A percentile compares a stretch with the other conserved stretches of the same genome.
These are phyloP conservation scores for Bipolaris gigantea DNA, from an alignment of 2,329 filamentous ascomycete species.

Conservation along the genomic window DNA sequence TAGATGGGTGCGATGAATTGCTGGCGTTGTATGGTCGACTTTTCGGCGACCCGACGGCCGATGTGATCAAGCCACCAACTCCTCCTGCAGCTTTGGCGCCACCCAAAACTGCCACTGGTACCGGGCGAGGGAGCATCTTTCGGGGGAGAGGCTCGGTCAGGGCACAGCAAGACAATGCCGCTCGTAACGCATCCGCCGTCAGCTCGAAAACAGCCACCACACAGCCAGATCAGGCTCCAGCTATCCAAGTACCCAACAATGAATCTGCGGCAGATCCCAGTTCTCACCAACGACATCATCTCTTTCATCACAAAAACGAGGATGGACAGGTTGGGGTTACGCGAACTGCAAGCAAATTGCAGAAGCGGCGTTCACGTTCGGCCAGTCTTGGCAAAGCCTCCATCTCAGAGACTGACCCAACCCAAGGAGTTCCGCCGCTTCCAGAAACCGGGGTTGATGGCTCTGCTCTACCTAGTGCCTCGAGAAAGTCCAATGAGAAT, in stretches of 20 bases:
- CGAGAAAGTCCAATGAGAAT: constrained; percentile 30
- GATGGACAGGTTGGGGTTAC: constrained; percentile 42
- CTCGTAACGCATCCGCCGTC: constrained; percentile 29
- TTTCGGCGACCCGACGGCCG: constrained; percentile 64
- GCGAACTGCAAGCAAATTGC: constrained; percentile 44
- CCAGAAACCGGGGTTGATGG: constrained; percentile 26
- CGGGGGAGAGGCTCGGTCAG: constrained; percentile 50
- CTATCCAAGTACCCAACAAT: constrained; percentile 77
- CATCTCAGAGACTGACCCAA: constrained; percentile 21
- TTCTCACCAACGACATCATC: constrained; percentile 41
- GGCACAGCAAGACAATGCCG: constrained; percentile 20
- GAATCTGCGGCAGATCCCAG: constrained; percentile 44
- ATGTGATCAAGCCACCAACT: constrained; percentile 43
- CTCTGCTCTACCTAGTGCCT: constrained; percentile 23
- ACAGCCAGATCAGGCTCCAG: constrained; percentile 56
- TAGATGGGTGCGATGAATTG: constrained; percentile 85
- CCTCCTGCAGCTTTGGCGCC: constrained; percentile 59
- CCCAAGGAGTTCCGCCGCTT: constrained; percentile 29
- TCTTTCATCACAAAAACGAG: constrained; percentile 39
- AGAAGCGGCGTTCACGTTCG: constrained; percentile 44
- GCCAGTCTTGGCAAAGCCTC: constrained; percentile 42
- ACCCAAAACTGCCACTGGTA: constrained; percentile 63
- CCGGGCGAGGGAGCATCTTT: constrained; percentile 76
- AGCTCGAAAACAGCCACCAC: constrained; percentile 31
- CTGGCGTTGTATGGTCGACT: constrained; percentile 78